Conservation (phyloP, 176 grass and related monocot genomes). For the Triticum timopheevii region DNA sequence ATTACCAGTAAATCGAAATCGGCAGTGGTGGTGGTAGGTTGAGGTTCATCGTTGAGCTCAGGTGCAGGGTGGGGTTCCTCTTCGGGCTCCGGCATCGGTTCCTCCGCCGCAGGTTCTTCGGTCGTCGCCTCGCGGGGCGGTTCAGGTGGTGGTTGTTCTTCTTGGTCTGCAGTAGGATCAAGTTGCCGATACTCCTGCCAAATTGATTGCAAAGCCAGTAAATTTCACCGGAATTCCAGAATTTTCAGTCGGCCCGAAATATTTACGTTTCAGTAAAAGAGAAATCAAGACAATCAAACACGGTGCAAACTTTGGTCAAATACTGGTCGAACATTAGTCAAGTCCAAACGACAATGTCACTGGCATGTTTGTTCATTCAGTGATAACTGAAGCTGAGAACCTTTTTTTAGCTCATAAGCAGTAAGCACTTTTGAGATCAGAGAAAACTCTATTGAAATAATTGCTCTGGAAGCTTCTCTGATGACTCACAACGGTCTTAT, state of each 20-base stretch:
- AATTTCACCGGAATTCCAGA: background rate
- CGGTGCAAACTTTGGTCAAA: background rate
- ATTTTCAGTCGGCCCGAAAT: background rate
- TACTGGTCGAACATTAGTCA: too few relatives aligned
- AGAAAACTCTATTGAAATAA: background rate
- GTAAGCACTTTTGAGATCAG: background rate
- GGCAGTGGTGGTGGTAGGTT: slow-evolving; percentile 46
- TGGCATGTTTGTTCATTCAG: too few relatives aligned
- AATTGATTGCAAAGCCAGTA: background rate
- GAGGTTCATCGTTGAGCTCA: slow-evolving; percentile 14
- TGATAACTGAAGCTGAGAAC: background rate
- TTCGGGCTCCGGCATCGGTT: slow-evolving; percentile 31
- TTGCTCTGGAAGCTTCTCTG: too few relatives aligned
- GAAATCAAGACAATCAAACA: too few relatives aligned
- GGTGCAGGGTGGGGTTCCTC: slow-evolving; percentile 32
- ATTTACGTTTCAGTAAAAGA: background rate
- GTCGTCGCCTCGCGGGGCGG: background rate
- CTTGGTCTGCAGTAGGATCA: slow-evolving; percentile 33
- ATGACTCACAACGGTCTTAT: slow-evolving; percentile 57
- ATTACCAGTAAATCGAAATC: slow-evolving; percentile 81
- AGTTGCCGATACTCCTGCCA: slow-evolving; percentile 65
- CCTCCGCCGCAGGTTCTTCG: slow-evolving; percentile 37
- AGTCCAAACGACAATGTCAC: background rate
- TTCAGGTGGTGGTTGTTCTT: slow-evolving; percentile 40
- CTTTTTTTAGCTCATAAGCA: background rate